These are phyloP conservation scores for Cryptococcus wingfieldii DNA, from an alignment of 1,284 basidiomycete genomes.

Conservation along the genomic window DNA sequence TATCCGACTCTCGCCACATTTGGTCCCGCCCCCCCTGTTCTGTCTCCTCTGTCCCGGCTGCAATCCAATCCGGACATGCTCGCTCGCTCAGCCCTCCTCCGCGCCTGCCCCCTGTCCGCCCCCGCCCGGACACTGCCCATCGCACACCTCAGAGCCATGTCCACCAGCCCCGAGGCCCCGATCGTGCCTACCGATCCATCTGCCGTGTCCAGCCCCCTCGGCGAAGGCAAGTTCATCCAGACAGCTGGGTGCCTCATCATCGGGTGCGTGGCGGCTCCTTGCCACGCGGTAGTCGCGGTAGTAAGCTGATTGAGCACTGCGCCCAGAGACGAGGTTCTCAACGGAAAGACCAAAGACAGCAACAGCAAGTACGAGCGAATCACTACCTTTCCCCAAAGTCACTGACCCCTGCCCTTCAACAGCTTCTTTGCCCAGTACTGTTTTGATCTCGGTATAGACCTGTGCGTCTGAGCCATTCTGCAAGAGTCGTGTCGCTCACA, in stretches of 20 bases:
- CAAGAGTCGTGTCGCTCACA: not conserved
- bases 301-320: not conserved
- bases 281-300: not conserved
- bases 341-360: conserved; percentile 63
- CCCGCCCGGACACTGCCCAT: not conserved
- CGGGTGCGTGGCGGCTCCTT: conserved; percentile 14
- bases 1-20: too few relatives aligned
- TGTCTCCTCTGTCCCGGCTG: not conserved
- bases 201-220: conserved; percentile 56
- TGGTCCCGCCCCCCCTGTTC: not conserved
- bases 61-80: not conserved
- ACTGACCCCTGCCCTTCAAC: not conserved
- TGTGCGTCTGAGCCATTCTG: conserved; percentile 55
- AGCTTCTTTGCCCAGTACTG: conserved; percentile 79
- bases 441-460: conserved; percentile 78
- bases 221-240: conserved; percentile 64
- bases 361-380: conserved; percentile 55
- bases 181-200: conserved; percentile 27
- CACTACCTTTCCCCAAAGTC: not conserved
- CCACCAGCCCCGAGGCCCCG: not conserved
- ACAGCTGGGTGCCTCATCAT: conserved; percentile 49
- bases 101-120: not conserved
- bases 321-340: conserved; percentile 50
- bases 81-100: not conserved
- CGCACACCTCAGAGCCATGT: not conserved